Evolutionary conservation across 176 grass and related monocot species (phyloP), one percentile per base, ranked within the genome.

Genomic region (Oryza glaberrima): DNA sequence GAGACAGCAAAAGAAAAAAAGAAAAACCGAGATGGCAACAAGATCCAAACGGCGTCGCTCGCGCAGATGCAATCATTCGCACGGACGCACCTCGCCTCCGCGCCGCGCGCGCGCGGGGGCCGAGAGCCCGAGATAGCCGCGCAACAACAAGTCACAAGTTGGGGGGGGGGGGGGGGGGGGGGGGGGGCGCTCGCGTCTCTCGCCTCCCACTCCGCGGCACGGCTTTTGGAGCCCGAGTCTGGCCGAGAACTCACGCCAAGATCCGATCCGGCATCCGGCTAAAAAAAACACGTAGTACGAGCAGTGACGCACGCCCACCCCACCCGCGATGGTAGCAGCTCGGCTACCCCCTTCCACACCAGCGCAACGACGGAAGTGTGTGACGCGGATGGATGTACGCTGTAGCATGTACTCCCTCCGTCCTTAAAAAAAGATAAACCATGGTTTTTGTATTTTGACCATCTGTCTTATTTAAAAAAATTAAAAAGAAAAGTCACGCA

Each of bases 201-300:
- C 77, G 60, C 23, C 43, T 26, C 73, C 26, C n/a, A 20, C 54
- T 20, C 14, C 32, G 14, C 9, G 84, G 76, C 84, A 7, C 88
- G 78, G 75, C 75, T 90, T 86, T 83, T 83, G 84, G 83, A 16
- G 75, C 19, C 7, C 23, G 20, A 23, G 82, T 81, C 36, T 28
- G 78, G 83, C 79, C 73, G 77, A 56, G 32, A 67, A 5, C 9
- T 52, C 35, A 44, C 72, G 88, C 83, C 83, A 83, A 90, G 80
- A 83, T 87, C 88, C 40, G 88, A 87, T 90, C 88, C 60, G 67
- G 74, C 79, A 90, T 83, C 88, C 67, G 58, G 74, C 79, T 17
- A 79, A 23, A 3, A 3, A 79, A 23, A 3, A 63, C 22, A 25
- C 17, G 58, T 9, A 11, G 34, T 7, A 40, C 5, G 38, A 61